Evolutionary conservation across 805 yeast genomes (phyloP).

Genomic region (Candida ipomoeae): DNA sequence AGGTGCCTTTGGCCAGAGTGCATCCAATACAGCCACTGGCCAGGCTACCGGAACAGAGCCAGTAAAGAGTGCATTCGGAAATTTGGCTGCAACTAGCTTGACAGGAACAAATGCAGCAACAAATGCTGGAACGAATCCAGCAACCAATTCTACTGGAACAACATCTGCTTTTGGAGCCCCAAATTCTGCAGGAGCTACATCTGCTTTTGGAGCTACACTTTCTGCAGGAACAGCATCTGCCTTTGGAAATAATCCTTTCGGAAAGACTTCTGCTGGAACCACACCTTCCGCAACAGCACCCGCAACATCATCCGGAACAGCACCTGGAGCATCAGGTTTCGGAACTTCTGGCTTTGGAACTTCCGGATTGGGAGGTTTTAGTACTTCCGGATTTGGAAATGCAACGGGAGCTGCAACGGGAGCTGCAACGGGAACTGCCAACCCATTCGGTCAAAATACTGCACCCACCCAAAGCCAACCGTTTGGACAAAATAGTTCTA

Average conservation of each 20-base stretch:
- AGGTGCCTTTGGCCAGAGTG: neutral
- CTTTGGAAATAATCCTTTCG: neutral
- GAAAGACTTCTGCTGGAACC: neutral
- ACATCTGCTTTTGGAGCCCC: conserved; percentile 8
- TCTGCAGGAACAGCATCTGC: neutral
- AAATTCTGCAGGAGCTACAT: neutral
- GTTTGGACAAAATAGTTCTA: conserved; percentile 1
- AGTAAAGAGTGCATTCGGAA: conserved; percentile 16
- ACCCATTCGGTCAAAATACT: neutral
- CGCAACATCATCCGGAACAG: neutral
- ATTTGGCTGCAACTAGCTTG: neutral
- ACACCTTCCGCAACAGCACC: neutral
- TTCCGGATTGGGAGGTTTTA: too few species aligned
- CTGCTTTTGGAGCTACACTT: neutral
- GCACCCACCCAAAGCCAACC: conserved; percentile 4
- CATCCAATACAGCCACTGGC: neutral
- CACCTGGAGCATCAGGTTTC: neutral
- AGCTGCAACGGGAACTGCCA: neutral
- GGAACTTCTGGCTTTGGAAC: neutral
- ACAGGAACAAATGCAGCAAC: too few species aligned
- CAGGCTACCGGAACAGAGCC: neutral
- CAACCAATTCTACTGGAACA: neutral
- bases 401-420: neutral
- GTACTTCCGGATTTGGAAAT: neutral
- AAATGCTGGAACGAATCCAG: too few species aligned